Conservation (phyloP, 2,329 filamentous ascomycete species). For the Pseudocercospora ulei region DNA sequence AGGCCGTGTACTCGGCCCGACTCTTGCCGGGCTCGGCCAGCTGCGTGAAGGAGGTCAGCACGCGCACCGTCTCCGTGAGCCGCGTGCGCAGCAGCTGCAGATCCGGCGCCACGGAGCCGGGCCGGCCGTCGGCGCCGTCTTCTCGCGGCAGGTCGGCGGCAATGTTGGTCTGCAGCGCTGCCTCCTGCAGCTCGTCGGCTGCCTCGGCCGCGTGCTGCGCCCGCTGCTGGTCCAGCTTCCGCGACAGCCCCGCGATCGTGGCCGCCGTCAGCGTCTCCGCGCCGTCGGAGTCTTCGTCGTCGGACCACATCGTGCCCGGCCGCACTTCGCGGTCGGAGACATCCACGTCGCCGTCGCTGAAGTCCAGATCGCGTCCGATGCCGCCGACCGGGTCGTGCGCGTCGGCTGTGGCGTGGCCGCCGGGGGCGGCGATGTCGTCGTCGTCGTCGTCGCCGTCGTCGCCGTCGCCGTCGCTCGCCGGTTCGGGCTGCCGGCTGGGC, state of each 20-base stretch:
- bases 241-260: slow-evolving; percentile 86
- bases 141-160: slow-evolving; percentile 56
- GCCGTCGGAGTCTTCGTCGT: slow-evolving; percentile 78
- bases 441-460: slow-evolving; percentile 34
- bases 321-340: slow-evolving; percentile 58
- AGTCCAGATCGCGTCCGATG: slow-evolving; percentile 29
- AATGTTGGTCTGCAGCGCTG: slow-evolving; percentile 87
- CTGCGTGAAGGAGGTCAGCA: slow-evolving; percentile 78
- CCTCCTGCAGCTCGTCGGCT: slow-evolving; percentile 74
- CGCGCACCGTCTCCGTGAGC: slow-evolving; percentile 86
- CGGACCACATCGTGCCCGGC: slow-evolving; percentile 69
- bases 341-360: slow-evolving; percentile 35
- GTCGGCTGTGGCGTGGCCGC: slow-evolving; percentile 32
- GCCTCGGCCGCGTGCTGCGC: slow-evolving; percentile 73
- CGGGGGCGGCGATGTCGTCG: slow-evolving; percentile 22
- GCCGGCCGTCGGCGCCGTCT: slow-evolving; percentile 51
- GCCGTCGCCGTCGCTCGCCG: slow-evolving; percentile 24
- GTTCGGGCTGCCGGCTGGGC: slow-evolving; percentile 32
- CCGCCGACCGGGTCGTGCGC: slow-evolving; percentile 43
- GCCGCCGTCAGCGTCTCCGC: slow-evolving; percentile 89
- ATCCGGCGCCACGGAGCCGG: slow-evolving; percentile 66
- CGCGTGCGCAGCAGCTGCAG: slow-evolving; percentile 77
- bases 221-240: slow-evolving; percentile 67
- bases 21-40: slow-evolving; percentile 70
- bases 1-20: slow-evolving; percentile 74